These are phyloP conservation scores for Erodium trifolium DNA, from an alignment of 441 rosid genomes.

Conservation along the genomic window DNA sequence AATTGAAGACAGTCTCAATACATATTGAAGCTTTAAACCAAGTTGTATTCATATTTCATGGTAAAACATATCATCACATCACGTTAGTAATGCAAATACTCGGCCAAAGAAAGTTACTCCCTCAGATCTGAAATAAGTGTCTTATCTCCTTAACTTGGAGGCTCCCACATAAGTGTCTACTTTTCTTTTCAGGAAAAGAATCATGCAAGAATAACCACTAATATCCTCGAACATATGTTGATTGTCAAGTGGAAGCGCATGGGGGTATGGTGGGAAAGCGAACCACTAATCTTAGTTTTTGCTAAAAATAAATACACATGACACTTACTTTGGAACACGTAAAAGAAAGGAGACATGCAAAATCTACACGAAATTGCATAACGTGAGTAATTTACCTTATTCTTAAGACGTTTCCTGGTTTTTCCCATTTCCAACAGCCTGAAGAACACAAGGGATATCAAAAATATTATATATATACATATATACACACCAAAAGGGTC, in stretches of 20 bases:
- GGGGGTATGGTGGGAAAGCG: background rate
- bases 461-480: background rate
- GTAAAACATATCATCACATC: background rate
- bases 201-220: background rate
- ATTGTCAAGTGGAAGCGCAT: background rate
- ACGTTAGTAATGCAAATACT: background rate
- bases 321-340: background rate
- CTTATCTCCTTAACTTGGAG: background rate
- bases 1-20: background rate
- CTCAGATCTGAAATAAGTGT: background rate
- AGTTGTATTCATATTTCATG: background rate
- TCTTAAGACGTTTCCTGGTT: background rate
- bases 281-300: background rate
- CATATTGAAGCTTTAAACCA: background rate
- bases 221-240: background rate
- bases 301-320: background rate
- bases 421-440: constrained; percentile 10
- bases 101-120: background rate
- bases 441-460: constrained; percentile 1
- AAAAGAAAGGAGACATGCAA: background rate
- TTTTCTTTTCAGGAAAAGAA: background rate
- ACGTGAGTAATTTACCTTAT: background rate
- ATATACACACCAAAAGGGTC: background rate
- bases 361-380: background rate
- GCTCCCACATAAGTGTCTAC: background rate